Conservation (phyloP, 73 alveolate species). For the Stentor roeselii region DNA sequence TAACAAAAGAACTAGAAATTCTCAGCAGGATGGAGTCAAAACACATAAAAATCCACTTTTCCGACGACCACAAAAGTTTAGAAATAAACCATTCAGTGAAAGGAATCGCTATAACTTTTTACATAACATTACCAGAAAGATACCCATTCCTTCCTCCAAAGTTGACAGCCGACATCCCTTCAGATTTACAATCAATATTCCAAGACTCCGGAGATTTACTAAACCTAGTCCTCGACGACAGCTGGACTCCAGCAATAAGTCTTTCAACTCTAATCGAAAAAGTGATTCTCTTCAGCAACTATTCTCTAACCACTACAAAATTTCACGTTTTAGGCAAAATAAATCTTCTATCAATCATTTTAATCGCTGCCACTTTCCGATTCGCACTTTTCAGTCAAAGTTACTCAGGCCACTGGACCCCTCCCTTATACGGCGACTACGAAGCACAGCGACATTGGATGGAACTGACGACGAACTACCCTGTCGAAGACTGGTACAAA, state of each 20-base stretch:
- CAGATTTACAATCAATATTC: background rate
- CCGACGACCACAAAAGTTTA: constrained; percentile 4
- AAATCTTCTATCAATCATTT: background rate
- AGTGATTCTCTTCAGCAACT: background rate
- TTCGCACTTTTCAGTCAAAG: constrained; percentile 54
- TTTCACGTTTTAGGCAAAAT: background rate
- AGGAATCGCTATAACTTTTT: background rate
- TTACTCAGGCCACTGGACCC: constrained; percentile 67
- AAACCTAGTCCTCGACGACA: background rate
- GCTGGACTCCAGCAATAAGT: background rate
- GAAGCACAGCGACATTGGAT: constrained; percentile 96
- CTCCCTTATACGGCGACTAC: constrained; percentile 89
- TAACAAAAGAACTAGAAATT: constrained; percentile 10
- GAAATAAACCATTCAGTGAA: background rate
- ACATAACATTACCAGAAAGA: constrained; percentile 11
- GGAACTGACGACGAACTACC: constrained; percentile 80
- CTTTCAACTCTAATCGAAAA: background rate
- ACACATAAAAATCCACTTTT: background rate
- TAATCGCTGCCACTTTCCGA: constrained; percentile 44
- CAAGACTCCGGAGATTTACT: background rate
- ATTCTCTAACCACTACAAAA: background rate
- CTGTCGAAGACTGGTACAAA: constrained; percentile 74
- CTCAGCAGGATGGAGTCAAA: background rate
- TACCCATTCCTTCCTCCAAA: constrained; percentile 15
- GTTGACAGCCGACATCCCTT: background rate